These are phyloP conservation scores for Lodderomyces jiufengensis DNA, from an alignment of 1,139 yeast genomes.

Conservation along the genomic window DNA sequence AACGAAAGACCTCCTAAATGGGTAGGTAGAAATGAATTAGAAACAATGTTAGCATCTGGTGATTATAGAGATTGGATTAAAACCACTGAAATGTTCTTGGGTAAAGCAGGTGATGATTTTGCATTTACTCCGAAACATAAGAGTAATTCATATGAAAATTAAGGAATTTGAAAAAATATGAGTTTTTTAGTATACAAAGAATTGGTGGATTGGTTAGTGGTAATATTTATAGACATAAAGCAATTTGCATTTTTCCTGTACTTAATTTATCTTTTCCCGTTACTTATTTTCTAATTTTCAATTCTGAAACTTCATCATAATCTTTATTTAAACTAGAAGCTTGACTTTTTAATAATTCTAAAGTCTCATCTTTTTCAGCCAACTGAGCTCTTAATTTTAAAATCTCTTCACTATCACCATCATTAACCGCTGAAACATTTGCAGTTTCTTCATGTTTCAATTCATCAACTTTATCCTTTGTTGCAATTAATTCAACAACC, in stretches of 20 bases:
- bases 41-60: constrained; percentile 78
- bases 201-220: not conserved
- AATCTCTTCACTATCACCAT: constrained; percentile 37
- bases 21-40: constrained; percentile 92
- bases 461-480: constrained; percentile 61
- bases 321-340: constrained; percentile 65
- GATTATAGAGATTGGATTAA: constrained; percentile 95
- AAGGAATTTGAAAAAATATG: no score
- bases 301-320: constrained; percentile 34
- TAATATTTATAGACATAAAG: no score
- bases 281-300: constrained; percentile 10
- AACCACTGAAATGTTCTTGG: constrained; percentile 92
- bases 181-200: not conserved
- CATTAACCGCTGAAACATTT: constrained; percentile 50
- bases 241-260: constrained; percentile 3
- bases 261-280: no score
- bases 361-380: constrained; percentile 58
- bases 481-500: constrained; percentile 67
- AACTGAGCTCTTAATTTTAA: constrained; percentile 51
- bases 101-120: constrained; percentile 73
- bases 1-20: constrained; percentile 94
- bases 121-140: constrained; percentile 90
- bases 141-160: constrained; percentile 73
- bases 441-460: constrained; percentile 25
- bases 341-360: constrained; percentile 67